phyloP scores from a whole-genome alignment of 1,284 basidiomycete genomes.

The Puccinia hordei region DNA sequence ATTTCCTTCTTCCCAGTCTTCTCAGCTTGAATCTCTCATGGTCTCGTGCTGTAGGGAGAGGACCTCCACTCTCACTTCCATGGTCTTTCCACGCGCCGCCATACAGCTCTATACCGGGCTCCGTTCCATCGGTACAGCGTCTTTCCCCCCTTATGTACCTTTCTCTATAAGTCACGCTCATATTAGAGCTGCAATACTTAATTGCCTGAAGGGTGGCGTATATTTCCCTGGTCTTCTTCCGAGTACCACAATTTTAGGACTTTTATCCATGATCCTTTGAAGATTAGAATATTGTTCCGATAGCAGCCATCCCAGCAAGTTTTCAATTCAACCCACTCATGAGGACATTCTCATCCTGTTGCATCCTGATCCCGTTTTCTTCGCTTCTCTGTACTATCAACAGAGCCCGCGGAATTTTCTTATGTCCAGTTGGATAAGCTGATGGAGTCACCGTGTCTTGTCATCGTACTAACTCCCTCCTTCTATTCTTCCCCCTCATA shows the following conservation, averaged over 20 bases:
- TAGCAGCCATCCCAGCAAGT: not conserved
- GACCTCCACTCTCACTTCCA: not conserved
- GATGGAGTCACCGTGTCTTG: not conserved
- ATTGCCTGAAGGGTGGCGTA: not conserved
- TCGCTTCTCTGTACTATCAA: not conserved
- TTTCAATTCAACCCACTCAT: not conserved
- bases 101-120: too few species aligned
- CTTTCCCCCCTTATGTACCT: not conserved
- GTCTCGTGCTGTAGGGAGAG: too few species aligned
- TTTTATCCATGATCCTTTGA: not conserved
- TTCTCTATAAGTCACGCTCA: conserved; percentile 9
- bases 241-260: not conserved
- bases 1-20: not conserved
- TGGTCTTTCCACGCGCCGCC: too few species aligned
- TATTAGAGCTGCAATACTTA: not conserved
- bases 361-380: not conserved
- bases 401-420: not conserved
- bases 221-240: conserved; percentile 1
- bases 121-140: not conserved
- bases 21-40: not conserved
- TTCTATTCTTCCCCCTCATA: not conserved
- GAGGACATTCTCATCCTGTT: not conserved
- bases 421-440: not conserved
- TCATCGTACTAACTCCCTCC: not conserved
- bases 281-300: not conserved